Evolutionary conservation across 2,329 filamentous ascomycete genomes (phyloP), one percentile per base, ranked within the genome.

Genomic region (Zelopaecilomyces penicillatus): DNA sequence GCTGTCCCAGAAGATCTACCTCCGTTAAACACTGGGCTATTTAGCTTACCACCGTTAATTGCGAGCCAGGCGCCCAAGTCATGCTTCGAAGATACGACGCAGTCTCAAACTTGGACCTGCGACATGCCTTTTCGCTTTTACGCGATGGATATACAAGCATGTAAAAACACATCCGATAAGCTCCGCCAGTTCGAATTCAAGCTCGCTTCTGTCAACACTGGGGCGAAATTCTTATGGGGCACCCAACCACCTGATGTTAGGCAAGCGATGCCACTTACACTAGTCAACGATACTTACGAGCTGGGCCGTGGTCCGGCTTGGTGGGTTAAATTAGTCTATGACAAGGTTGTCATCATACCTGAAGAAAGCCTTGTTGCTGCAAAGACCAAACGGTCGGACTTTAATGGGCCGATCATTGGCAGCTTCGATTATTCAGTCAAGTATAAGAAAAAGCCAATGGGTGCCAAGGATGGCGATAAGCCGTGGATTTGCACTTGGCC

Each of bases 101-200:
- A 81, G 52, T 65, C 68, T n/a, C 60, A 69, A 41, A 75, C 81
- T 1, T 87, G 83, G 83, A 76, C 69, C 47, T 87, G 83, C 57
- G 68, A 75, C 9, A 66, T 83, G 30, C 64, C 67, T 2, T 66
- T 67, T 38, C 63, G 64, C 5, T 63, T 68, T 37, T 70, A 73
- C 41, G 59, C 65, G 2, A 60, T 78, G 61, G 60, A 64, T 2
- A 60, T 80, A 12, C 19, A 19, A 19, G 19, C 19, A 19, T 19
- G 19, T 19, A 19, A 19, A 19, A 19, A 19, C 19, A 19, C 19
- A 19, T 19, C 19, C 19, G 19, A 19, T 19, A 19, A 19, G 19
- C 19, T 19, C 19, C 19, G 19, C 19, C 19, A 19, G 19, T 19
- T 19, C 50, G 58, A 65, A 9, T 48, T 70, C 34, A 62, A 51